A percentile compares a stretch with the other conserved stretches of the same genome.
phyloP scores from a whole-genome alignment of 257 asterid genomes.

The Craterostigma plantagineum region DNA sequence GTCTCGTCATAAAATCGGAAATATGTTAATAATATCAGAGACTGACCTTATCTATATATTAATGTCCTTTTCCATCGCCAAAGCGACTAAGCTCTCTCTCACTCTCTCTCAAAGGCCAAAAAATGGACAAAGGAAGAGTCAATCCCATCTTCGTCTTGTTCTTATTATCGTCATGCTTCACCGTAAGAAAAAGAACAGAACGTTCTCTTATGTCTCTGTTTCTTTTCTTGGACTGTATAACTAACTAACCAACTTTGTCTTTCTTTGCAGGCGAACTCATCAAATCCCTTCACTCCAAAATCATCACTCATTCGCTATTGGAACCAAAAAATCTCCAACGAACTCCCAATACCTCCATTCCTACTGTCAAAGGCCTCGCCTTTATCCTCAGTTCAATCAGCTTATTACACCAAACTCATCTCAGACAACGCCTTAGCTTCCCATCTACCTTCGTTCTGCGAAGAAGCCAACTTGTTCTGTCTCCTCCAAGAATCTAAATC shows the following conservation, averaged over 20 bases:
- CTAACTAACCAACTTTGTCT: background rate
- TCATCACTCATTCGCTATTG: conserved; percentile 58
- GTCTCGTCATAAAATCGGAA: conserved; percentile 10
- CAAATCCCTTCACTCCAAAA: conserved; percentile 47
- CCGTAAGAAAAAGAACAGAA: conserved; percentile 17
- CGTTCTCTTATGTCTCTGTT: conserved; percentile 10
- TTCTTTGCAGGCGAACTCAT: conserved; percentile 8
- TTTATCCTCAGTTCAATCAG: conserved; percentile 31
- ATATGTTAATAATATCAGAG: background rate
- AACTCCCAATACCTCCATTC: conserved; percentile 28
- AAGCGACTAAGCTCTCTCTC: conserved; percentile 9
- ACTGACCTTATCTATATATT: conserved; percentile 16
- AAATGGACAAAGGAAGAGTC: conserved; percentile 39
- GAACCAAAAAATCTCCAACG: conserved; percentile 38
- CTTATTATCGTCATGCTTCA: conserved; percentile 21
- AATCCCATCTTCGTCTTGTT: conserved; percentile 25
- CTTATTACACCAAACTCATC: conserved; percentile 43
- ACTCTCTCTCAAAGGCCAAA: conserved; percentile 21
- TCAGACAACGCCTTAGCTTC: conserved; percentile 26
- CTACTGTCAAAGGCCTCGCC: conserved; percentile 72
- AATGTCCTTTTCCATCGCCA: conserved; percentile 21
- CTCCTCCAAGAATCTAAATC: conserved; percentile 9
- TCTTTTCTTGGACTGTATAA: conserved; percentile 18
- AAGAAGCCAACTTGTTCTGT: conserved; percentile 57
- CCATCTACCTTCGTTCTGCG: conserved; percentile 45